Conservation (phyloP, 2,329 filamentous ascomycete genomes). For the Xylariaceae sp. region DNA sequence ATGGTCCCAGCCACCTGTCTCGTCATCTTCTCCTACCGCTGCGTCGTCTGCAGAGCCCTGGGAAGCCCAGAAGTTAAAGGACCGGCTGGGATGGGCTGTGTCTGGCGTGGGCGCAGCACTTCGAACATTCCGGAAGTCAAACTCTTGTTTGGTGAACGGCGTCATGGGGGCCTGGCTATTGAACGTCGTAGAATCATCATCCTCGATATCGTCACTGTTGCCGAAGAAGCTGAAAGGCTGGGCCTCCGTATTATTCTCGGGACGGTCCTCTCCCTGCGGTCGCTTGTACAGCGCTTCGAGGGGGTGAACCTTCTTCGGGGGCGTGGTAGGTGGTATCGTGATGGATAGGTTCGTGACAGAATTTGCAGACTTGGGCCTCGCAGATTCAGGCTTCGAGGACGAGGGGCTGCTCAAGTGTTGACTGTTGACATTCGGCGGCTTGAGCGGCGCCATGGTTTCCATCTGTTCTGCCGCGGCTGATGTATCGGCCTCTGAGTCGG, state of each 20-base stretch:
- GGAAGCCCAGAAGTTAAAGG: slow-evolving; percentile 53
- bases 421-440: slow-evolving; percentile 20
- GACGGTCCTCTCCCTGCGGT: slow-evolving; percentile 40
- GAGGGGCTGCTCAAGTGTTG: slow-evolving; percentile 14
- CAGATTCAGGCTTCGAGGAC: slow-evolving; percentile 27
- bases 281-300: slow-evolving; percentile 90
- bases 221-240: slow-evolving; percentile 76
- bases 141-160: slow-evolving; percentile 74
- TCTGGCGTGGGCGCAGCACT: slow-evolving; percentile 94
- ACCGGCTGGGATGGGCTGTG: slow-evolving; percentile 69
- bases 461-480: slow-evolving; percentile 16
- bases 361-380: slow-evolving; percentile 45
- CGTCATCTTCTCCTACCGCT: slow-evolving; percentile 33
- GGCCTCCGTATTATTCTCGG: slow-evolving; percentile 38
- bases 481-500: slow-evolving; percentile 23
- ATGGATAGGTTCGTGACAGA: slow-evolving; percentile 49
- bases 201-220: slow-evolving; percentile 41
- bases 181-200: slow-evolving; percentile 28
- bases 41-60: slow-evolving; percentile 16
- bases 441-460: slow-evolving; percentile 11
- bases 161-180: slow-evolving; percentile 60
- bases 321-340: slow-evolving; percentile 46
- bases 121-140: slow-evolving; percentile 67
- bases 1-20: slow-evolving; percentile 35
- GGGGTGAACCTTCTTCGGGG: slow-evolving; percentile 62